phyloP scores from a whole-genome alignment of 441 rosid species.

The Pelargonium myrrhifolium region DNA sequence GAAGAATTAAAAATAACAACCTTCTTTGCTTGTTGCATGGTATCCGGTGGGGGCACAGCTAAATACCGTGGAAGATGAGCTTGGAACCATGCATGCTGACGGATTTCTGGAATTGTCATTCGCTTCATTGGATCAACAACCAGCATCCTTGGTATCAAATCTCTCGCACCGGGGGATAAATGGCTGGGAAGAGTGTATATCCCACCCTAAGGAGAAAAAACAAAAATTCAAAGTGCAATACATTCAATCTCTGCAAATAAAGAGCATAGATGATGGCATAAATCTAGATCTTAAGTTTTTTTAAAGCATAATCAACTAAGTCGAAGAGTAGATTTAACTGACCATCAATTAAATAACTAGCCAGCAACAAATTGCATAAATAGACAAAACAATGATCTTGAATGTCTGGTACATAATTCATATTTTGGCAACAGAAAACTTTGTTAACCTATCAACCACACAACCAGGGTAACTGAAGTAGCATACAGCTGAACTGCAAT shows the following conservation, averaged over 20 bases:
- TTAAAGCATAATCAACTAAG: not conserved
- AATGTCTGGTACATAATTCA: too few relatives aligned
- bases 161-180: conserved; percentile 82
- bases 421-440: not conserved
- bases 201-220: conserved; percentile 52
- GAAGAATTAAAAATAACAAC: conserved; percentile 23
- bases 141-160: conserved; percentile 92
- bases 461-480: not conserved
- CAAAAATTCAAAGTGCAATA: not conserved
- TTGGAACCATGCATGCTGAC: conserved; percentile 94
- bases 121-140: conserved; percentile 94
- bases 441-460: not conserved
- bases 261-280: not conserved
- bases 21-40: conserved; percentile 95
- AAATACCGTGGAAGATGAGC: conserved; percentile 89
- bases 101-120: conserved; percentile 85
- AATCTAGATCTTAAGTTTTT: not conserved
- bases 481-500: not conserved
- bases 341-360: not conserved
- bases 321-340: not conserved
- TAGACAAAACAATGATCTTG: not conserved
- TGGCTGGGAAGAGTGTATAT: conserved; percentile 98
- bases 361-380: not conserved
- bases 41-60: conserved; percentile 94
- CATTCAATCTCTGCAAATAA: not conserved